Conservation (phyloP, 371 early-diverging fungal genomes). For the Mortierella sp. region DNA sequence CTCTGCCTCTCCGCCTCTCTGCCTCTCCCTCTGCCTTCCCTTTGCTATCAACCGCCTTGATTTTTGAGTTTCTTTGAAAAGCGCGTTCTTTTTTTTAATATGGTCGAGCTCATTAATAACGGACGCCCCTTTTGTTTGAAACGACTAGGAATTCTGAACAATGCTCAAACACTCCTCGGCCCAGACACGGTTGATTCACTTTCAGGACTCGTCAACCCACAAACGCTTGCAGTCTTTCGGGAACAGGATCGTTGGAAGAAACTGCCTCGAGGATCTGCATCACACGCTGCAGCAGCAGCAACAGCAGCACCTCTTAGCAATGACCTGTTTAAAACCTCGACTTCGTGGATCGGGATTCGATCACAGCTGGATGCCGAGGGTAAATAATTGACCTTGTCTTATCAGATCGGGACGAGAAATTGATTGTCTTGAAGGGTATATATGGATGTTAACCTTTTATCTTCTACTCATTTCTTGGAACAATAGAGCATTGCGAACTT, state of each 20-base stretch:
- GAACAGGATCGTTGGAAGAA: constrained; percentile 55
- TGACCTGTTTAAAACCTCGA: constrained; percentile 38
- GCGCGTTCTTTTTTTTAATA: not conserved
- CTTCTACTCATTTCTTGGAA: not conserved
- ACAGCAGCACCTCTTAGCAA: constrained; percentile 17
- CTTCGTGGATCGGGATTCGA: constrained; percentile 43
- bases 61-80: not conserved
- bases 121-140: not conserved
- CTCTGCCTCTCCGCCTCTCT: too few species aligned
- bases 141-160: constrained; percentile 43
- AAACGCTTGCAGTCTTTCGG: constrained; percentile 50
- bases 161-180: constrained; percentile 52
- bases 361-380: constrained; percentile 55
- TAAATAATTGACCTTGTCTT: not conserved
- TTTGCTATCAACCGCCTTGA: not conserved
- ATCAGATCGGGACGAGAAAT: not conserved
- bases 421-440: not conserved
- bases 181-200: constrained; percentile 33
- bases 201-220: constrained; percentile 50
- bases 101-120: not conserved
- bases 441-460: not conserved
- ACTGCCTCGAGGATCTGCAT: constrained; percentile 19
- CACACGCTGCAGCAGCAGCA: not conserved
- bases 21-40: not conserved
- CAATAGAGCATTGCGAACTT: constrained; percentile 37